Evolutionary conservation across 1,139 yeast species (phyloP), one percentile per base, ranked within the genome.

Genomic region (Lodderomyces metapsilosis): DNA sequence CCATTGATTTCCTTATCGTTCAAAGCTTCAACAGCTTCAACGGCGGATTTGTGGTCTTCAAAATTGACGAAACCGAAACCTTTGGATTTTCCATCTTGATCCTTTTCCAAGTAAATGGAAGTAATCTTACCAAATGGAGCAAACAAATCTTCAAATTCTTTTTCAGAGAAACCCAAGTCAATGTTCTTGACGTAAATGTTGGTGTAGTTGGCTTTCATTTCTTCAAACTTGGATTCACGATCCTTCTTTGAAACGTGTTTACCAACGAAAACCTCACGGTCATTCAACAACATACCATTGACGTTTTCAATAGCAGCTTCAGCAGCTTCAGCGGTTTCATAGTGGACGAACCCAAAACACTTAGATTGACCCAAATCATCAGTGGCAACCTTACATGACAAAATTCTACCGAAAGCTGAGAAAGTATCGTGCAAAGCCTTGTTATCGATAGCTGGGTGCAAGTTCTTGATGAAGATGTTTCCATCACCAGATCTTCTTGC

Each of bases 271-370:
- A 92, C 97, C 76, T 88, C 96, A 71, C 84, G 88, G 71, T 91
- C 97, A 74, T 92, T 92, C 74, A 94, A 81, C 64, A 88, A 80
- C 98, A 94, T 92, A 72, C 99, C 99, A 71, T 92, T 91, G 62
- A 92, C 96, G 66, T 88, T 89, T 74, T 88, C 95, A 66, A 94
- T 89, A 56, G 98, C 98, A 59, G 89, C 91, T 52, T 79, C 78
- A 51, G 99, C 98, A 57, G 96, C 86, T 70, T 87, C 95, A 53
- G 84, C 87, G 52, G 88, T 82, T 68, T 89, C 97, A 72, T 86
- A 92, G 74, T 92, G 99, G 55, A 92, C 98, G 67, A 89, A 92
- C 63, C 98, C 99, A 62, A 91, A 92, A 60, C 98, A 96, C 69
- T 87, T 89, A 57, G 97, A 88, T 66, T 77, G 77, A 55, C 98